Percentiles rank a stretch among this genome's conserved stretches.
These are phyloP conservation scores for Vitis rupestris DNA, from an alignment of 164 flowering plant species.

Conservation along the genomic window DNA sequence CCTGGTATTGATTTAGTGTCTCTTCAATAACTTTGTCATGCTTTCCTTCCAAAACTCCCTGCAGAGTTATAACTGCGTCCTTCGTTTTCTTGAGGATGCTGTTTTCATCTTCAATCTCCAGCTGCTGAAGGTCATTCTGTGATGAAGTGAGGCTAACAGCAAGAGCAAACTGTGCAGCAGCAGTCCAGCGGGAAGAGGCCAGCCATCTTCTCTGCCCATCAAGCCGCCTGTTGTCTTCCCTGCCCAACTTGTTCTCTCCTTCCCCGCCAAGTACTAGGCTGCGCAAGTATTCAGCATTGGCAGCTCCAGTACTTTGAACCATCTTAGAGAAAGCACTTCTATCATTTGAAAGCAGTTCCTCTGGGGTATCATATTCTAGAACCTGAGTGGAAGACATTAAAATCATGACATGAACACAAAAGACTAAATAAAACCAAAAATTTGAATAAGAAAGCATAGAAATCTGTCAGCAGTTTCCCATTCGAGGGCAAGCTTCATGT, in stretches of 20 bases:
- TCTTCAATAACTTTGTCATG: constrained; percentile 81
- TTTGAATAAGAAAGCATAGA: neutral
- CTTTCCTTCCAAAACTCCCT: constrained; percentile 85
- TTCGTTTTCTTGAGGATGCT: constrained; percentile 76
- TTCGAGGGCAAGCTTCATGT: neutral
- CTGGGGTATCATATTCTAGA: constrained; percentile 82
- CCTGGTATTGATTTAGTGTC: constrained; percentile 51
- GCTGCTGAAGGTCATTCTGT: constrained; percentile 70
- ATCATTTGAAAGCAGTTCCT: constrained; percentile 63
- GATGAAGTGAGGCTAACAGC: constrained; percentile 86
- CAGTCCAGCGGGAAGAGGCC: constrained; percentile 97
- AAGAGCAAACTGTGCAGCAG: constrained; percentile 92
- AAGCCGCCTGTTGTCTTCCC: constrained; percentile 36
- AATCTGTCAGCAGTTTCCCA: neutral
- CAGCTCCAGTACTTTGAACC: constrained; percentile 97
- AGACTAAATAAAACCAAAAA: neutral
- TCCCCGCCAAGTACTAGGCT: constrained; percentile 63
- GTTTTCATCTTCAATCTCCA: constrained; percentile 70
- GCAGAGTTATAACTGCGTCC: constrained; percentile 83
- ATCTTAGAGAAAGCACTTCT: constrained; percentile 86
- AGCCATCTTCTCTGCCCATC: constrained; percentile 81
- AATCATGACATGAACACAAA: neutral
- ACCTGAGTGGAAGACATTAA: constrained; percentile 45
- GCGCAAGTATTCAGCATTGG: constrained; percentile 94
- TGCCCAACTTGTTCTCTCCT: constrained; percentile 35